These are phyloP conservation scores for Rugosomyces carneus DNA, from an alignment of 1,284 basidiomycete species.

Conservation along the genomic window DNA sequence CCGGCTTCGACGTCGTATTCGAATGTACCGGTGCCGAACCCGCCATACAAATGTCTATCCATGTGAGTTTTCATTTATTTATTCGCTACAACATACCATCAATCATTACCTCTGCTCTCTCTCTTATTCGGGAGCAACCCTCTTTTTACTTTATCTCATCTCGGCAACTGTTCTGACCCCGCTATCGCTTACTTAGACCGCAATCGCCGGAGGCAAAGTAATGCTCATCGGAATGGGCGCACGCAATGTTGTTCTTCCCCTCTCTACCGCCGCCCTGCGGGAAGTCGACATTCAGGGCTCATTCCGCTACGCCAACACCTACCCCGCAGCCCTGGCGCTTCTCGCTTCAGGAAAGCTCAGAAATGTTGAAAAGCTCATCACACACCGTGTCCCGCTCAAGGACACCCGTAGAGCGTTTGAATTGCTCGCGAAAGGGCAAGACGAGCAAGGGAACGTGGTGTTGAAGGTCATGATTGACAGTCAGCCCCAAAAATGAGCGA, in stretches of 20 bases:
- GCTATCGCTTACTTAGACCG: constrained; percentile 43
- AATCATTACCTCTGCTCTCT: too few species aligned
- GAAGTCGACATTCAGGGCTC: constrained; percentile 94
- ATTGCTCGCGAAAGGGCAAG: constrained; percentile 67
- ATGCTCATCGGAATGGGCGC: constrained; percentile 96
- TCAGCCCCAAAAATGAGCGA: neutral
- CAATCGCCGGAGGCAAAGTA: constrained; percentile 80
- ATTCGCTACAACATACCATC: constrained; percentile 5
- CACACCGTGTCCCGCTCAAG: constrained; percentile 69
- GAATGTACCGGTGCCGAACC: constrained; percentile 94
- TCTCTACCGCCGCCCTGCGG: constrained; percentile 75
- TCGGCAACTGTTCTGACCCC: neutral
- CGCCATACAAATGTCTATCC: constrained; percentile 83
- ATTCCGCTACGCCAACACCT: constrained; percentile 87
- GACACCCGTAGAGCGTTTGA: constrained; percentile 74
- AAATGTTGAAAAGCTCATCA: constrained; percentile 72
- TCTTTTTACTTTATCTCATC: neutral
- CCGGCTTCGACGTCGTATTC: constrained; percentile 89
- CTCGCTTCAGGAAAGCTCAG: constrained; percentile 61
- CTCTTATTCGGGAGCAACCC: neutral
- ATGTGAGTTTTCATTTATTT: constrained; percentile 47
- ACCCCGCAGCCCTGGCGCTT: constrained; percentile 77
- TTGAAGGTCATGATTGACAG: constrained; percentile 77
- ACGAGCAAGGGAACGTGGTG: constrained; percentile 73
- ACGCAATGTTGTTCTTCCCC: constrained; percentile 75